These are phyloP conservation scores for Anaeramoeba flamelloides DNA, from an alignment of 78 protist species.

Conservation along the genomic window DNA sequence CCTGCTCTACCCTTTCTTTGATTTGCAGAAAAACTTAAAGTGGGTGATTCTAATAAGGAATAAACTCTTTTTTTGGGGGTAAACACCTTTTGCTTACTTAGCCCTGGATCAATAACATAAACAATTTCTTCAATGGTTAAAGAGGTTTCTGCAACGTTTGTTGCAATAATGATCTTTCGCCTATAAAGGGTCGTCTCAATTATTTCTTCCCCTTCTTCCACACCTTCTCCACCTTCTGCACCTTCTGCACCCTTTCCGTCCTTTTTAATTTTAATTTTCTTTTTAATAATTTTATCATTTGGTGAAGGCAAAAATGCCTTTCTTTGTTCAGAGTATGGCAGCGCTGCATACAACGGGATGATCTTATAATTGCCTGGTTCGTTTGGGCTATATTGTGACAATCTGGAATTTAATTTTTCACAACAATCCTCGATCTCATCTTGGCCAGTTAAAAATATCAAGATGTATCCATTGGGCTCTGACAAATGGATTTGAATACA, in stretches of 20 bases:
- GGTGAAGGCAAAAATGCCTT: constrained; percentile 42
- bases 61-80: constrained; percentile 94
- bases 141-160: constrained; percentile 99
- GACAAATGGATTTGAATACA: constrained; percentile 61
- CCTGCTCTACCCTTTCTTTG: constrained; percentile 93
- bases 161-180: constrained; percentile 74
- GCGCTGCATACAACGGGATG: constrained; percentile 82
- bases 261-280: background rate
- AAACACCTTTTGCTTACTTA: constrained; percentile 78
- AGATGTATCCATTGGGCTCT: constrained; percentile 82
- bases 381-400: background rate
- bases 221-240: background rate
- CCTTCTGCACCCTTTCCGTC: background rate
- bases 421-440: constrained; percentile 42
- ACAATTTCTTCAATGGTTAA: constrained; percentile 98
- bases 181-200: background rate
- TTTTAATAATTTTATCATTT: background rate
- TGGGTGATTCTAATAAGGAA: constrained; percentile 78
- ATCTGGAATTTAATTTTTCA: background rate
- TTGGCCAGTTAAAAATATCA: constrained; percentile 91
- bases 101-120: constrained; percentile 97
- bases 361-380: constrained; percentile 11
- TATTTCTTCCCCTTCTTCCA: background rate
- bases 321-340: constrained; percentile 82
- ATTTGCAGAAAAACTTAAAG: constrained; percentile 29